A percentile compares a stretch with the other conserved stretches of the same genome.
Evolutionary conservation across 2,329 filamentous ascomycete genomes (phyloP).

Genomic region (Microdochium paspali): DNA sequence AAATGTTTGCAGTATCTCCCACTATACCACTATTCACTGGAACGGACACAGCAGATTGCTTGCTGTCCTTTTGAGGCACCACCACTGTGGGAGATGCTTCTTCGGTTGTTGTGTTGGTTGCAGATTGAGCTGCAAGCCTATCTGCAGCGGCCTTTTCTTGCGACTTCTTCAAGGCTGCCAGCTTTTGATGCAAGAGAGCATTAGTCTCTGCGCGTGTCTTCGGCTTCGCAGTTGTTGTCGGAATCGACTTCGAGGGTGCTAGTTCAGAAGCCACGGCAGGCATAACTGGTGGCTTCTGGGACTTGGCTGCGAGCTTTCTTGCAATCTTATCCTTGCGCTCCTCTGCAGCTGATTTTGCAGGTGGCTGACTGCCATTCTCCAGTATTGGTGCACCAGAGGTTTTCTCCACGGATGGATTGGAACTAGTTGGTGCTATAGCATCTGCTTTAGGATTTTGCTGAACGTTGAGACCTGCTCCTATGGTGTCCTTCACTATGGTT

Average conservation of each 20-base stretch:
- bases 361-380: not conserved
- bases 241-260: conserved; percentile 3
- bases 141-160: conserved; percentile 17
- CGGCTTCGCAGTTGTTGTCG: conserved; percentile 24
- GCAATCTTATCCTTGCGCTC: conserved; percentile 24
- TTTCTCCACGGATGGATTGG: not conserved
- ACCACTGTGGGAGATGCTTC: no score
- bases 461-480: not conserved
- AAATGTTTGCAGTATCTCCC: no score
- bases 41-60: no score
- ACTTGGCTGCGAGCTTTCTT: conserved; percentile 21
- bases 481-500: not conserved
- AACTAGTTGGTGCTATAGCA: not conserved
- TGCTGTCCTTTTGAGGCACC: not conserved
- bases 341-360: conserved; percentile 18
- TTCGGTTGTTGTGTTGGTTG: conserved; percentile 1
- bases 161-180: conserved; percentile 61
- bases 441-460: not conserved
- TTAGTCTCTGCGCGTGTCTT: conserved; percentile 57
- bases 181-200: conserved; percentile 62
- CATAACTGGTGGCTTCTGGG: conserved; percentile 16
- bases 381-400: not conserved
- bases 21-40: no score
- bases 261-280: conserved; percentile 9
- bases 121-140: conserved; percentile 5